Evolutionary conservation across 805 yeast species (phyloP), one percentile per base, ranked within the genome.

Genomic region (Wickerhamomyces mucosus): DNA sequence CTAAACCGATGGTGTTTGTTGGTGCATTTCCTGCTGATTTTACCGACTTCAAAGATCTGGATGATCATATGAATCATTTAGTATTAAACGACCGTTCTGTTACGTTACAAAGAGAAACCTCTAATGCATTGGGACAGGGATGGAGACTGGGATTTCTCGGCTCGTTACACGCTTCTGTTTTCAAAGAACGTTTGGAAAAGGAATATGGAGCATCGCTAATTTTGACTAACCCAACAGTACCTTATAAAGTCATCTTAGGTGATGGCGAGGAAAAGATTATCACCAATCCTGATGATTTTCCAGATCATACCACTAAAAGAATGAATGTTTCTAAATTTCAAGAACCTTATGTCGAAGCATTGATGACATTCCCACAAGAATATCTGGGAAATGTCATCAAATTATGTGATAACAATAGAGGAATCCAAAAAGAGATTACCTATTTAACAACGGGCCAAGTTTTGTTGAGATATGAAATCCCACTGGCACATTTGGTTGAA

Each of bases 11-110:
- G 97, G 97, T 89, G 7, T 92, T 89, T 53, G 94, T 89, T 29
- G 97, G 97, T 11, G 98, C 97, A 0, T 89, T 85, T 46, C 97
- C 98, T 0, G 92, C 96, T 0, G 95, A 89, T 48, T 95, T 95
- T 5, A 69, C 79, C 0, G 95, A 89, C 46, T 89, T 89, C 54
- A 81, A 82, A 38, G 78, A 72, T 18, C 67, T 89, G 63, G 94
- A 92, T 49, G 97, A 92, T 46, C 79, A 86, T 52, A 75, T 89
- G 56, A 83, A 79, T 45, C 86, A 85, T 48, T 63, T 89, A 41
- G 94, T 89, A 6, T 62, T 92, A 36, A 89, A 89, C 52, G 98
- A 89, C 51, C 72, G 96, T 46, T 79, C 95, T 1, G 97, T 92
- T 2, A 75, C 92, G 0, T 63, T 89, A 31, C 86, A 82, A 46